phyloP scores from a whole-genome alignment of 768 basidiomycete genomes.

The Leccinum boreale region DNA sequence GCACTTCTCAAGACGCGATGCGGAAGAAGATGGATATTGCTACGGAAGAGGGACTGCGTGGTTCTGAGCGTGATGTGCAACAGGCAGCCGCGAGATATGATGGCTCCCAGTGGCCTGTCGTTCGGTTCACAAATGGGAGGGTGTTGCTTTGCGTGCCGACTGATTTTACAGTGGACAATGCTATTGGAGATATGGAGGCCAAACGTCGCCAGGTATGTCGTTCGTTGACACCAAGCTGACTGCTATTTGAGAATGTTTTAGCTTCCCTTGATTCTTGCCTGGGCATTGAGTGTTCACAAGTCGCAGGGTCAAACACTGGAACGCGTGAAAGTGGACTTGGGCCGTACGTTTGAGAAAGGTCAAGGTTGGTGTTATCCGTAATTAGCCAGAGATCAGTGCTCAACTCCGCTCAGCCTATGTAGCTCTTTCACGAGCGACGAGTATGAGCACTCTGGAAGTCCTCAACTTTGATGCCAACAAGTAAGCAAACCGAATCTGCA shows the following conservation, averaged over 20 bases:
- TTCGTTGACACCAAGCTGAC: neutral
- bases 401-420: constrained; percentile 51
- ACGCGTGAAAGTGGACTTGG: constrained; percentile 76
- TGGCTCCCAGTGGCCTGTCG: constrained; percentile 52
- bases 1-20: constrained; percentile 41
- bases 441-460: constrained; percentile 62
- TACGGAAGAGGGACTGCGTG: constrained; percentile 31
- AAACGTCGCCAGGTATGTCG: constrained; percentile 50
- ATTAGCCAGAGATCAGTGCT: neutral
- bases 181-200: constrained; percentile 56
- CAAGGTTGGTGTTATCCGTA: constrained; percentile 47
- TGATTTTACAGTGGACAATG: constrained; percentile 64
- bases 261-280: constrained; percentile 69
- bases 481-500: constrained; percentile 33
- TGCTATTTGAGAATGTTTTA: constrained; percentile 26
- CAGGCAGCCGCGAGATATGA: constrained; percentile 18
- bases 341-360: constrained; percentile 74
- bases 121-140: constrained; percentile 51
- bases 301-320: constrained; percentile 88
- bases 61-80: constrained; percentile 24
- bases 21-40: constrained; percentile 37
- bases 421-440: constrained; percentile 69
- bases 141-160: constrained; percentile 48
- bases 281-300: constrained; percentile 88
- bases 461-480: constrained; percentile 58